Percentiles rank a stretch among this genome's conserved stretches.
These are phyloP conservation scores for Lithohypha guttulata DNA, from an alignment of 2,329 filamentous ascomycete genomes.

Conservation along the genomic window DNA sequence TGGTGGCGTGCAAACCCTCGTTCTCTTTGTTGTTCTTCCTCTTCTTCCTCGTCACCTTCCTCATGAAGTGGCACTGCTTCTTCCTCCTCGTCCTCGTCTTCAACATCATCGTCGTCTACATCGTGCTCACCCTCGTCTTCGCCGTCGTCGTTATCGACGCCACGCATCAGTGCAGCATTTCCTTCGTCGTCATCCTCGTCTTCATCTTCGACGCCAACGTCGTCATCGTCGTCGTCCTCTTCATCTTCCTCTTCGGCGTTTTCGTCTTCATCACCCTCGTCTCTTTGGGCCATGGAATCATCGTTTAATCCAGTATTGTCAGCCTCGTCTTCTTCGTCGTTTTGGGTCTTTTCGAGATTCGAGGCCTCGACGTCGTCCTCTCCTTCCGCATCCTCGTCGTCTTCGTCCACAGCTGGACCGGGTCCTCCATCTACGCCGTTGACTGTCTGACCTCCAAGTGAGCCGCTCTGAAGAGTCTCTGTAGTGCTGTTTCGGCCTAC, in stretches of 20 bases:
- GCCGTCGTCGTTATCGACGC: no score
- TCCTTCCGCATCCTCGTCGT: conserved; percentile 10
- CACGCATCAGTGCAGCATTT: no score
- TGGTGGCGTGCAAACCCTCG: not conserved
- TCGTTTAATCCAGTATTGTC: conserved; percentile 9
- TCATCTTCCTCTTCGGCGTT: conserved; percentile 9
- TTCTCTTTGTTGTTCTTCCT: not conserved
- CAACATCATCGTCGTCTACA: conserved; percentile 3
- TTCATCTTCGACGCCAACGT: conserved; percentile 13
- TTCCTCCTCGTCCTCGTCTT: conserved; percentile 6
- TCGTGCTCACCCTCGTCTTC: not conserved
- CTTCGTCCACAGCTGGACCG: conserved; percentile 12
- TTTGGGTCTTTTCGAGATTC: conserved; percentile 8
- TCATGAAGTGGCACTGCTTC: not conserved
- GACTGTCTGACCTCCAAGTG: no score
- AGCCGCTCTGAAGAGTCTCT: no score
- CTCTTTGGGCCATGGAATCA: conserved; percentile 12
- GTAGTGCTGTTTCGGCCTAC: no score
- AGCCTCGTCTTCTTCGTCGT: conserved; percentile 14
- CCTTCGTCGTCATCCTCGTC: conserved; percentile 15
- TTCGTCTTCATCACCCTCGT: conserved; percentile 12
- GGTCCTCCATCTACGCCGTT: conserved; percentile 30
- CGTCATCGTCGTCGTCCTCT: conserved; percentile 11
- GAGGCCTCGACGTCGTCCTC: conserved; percentile 10
- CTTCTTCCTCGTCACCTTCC: conserved; percentile 6